Evolutionary conservation across 192 early-diverging fungal genomes (phyloP).

Genomic region (Backusella morwellensis): DNA sequence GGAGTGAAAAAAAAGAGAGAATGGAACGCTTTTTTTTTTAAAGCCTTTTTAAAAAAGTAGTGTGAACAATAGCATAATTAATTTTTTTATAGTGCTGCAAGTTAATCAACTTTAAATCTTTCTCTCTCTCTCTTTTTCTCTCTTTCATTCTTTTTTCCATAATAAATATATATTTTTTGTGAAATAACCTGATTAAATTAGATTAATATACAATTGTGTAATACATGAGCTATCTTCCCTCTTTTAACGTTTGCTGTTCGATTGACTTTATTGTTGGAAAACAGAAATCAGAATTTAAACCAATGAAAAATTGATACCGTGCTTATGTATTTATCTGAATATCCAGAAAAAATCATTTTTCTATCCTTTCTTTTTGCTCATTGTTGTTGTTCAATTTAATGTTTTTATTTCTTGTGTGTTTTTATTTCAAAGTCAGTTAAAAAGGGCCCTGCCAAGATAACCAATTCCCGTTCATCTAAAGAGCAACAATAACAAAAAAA

Average conservation of each 20-base stretch:
- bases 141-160: background rate
- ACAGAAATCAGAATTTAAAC: slow-evolving; percentile 3
- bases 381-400: background rate
- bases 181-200: background rate
- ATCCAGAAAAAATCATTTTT: background rate
- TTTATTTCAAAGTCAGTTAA: background rate
- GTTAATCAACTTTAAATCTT: background rate
- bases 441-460: background rate
- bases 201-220: background rate
- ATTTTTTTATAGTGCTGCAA: background rate
- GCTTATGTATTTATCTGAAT: background rate
- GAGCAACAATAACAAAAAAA: background rate
- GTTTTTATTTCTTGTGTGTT: background rate
- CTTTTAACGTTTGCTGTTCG: background rate
- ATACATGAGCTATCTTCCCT: background rate
- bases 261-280: background rate
- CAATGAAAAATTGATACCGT: background rate
- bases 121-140: background rate
- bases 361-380: background rate
- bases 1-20: background rate
- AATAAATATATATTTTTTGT: background rate
- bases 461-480: background rate
- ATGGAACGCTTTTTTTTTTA: background rate
- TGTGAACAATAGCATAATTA: background rate
- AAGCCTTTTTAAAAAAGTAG: no score